Percentiles rank a stretch among this genome's conserved stretches.
These are phyloP conservation scores for Syncephalastrum sp. DNA, from an alignment of 371 early-diverging fungal species.

Conservation along the genomic window DNA sequence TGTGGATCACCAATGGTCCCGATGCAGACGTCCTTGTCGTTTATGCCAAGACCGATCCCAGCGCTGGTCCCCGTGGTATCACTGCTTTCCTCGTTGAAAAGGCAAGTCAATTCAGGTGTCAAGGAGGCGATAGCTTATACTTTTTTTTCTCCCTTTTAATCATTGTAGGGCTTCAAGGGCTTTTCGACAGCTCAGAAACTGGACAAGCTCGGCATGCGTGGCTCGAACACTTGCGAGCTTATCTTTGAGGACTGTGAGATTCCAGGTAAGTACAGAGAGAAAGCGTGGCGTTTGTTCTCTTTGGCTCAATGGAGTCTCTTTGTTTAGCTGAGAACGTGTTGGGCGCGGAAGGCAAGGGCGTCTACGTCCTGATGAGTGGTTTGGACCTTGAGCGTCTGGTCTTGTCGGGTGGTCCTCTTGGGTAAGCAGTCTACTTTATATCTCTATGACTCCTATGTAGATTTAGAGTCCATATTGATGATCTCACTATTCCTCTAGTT, in stretches of 20 bases:
- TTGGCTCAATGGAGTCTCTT: background rate
- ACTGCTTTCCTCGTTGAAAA: slow-evolving; percentile 95
- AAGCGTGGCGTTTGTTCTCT: background rate
- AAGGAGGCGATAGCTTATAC: slow-evolving; percentile 1
- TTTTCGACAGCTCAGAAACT: slow-evolving; percentile 89
- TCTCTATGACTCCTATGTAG: too few relatives aligned
- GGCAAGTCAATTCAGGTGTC: slow-evolving; percentile 22
- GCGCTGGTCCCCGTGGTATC: slow-evolving; percentile 84
- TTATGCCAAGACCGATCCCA: slow-evolving; percentile 89
- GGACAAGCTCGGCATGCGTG: slow-evolving; percentile 98
- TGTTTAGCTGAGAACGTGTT: slow-evolving; percentile 81
- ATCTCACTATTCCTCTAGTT: slow-evolving; percentile 22
- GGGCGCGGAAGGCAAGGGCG: slow-evolving; percentile 85
- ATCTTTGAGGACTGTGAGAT: slow-evolving; percentile 94
- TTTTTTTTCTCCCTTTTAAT: background rate
- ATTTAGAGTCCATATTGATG: too few relatives aligned
- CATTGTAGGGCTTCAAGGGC: slow-evolving; percentile 71
- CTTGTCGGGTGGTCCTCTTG: slow-evolving; percentile 92
- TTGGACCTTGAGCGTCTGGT: slow-evolving; percentile 93
- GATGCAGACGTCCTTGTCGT: slow-evolving; percentile 93
- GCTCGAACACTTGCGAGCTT: slow-evolving; percentile 94
- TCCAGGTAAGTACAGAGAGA: slow-evolving; percentile 53
- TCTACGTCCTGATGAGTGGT: slow-evolving; percentile 97
- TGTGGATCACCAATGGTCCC: slow-evolving; percentile 99
- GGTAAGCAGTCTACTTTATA: slow-evolving; percentile 34